Evolutionary conservation across 768 basidiomycete species (phyloP).

Genomic region (Kwoniella dejecticola): DNA sequence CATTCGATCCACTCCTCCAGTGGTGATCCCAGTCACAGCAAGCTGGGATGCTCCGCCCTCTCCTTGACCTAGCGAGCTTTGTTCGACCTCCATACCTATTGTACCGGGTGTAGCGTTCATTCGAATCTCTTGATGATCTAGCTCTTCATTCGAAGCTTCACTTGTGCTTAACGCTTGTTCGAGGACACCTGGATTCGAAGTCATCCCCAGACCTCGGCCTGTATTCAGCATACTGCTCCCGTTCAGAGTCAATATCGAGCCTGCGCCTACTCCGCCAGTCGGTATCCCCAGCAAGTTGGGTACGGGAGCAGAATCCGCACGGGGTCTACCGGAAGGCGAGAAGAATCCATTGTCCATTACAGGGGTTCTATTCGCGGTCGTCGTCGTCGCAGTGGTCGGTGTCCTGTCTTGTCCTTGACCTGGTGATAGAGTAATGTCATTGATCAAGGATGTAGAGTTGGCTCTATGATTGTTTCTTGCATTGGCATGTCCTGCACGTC

Average conservation of each 20-base stretch:
- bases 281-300: conserved; percentile 15
- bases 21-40: conserved; percentile 17
- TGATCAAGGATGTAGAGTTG: conserved; percentile 25
- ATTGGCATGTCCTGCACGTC: not conserved
- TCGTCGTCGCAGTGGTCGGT: conserved; percentile 1
- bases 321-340: conserved; percentile 40
- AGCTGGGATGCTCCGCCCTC: conserved; percentile 28
- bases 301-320: conserved; percentile 52
- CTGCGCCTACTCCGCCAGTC: not conserved
- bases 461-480: conserved; percentile 21
- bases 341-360: conserved; percentile 39
- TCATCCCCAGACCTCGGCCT: conserved; percentile 30
- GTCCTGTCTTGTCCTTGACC: conserved; percentile 16
- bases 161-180: conserved; percentile 32
- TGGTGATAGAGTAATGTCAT: conserved; percentile 14
- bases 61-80: conserved; percentile 21
- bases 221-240: conserved; percentile 30
- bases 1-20: conserved; percentile 15
- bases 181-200: conserved; percentile 14
- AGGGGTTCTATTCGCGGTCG: conserved; percentile 1
- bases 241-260: conserved; percentile 5
- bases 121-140: conserved; percentile 1
- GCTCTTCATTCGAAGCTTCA: conserved; percentile 30
- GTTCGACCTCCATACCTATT: conserved; percentile 17
- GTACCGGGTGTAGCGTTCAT: not conserved